Conservation (phyloP, 129 eudicot species). For the Scalesia atractyloides region DNA sequence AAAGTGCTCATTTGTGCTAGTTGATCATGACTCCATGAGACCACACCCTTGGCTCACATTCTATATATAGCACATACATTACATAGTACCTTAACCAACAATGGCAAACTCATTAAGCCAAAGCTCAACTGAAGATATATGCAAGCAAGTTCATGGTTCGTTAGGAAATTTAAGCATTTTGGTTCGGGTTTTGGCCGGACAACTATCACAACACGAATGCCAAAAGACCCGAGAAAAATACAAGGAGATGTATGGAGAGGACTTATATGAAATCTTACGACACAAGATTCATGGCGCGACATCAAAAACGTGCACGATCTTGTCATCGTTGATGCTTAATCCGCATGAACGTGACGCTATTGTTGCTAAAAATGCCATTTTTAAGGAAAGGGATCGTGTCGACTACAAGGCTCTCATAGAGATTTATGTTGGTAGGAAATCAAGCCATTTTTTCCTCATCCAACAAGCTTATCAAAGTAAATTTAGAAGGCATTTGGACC, state of each 20-base stretch:
- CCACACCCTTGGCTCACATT: conserved; percentile 38
- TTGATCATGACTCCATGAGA: conserved; percentile 31
- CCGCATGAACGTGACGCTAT: conserved; percentile 68
- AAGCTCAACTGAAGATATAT: conserved; percentile 43
- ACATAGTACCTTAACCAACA: conserved; percentile 23
- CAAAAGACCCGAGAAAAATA: conserved; percentile 50
- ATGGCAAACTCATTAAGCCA: conserved; percentile 38
- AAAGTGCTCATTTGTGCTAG: conserved; percentile 27
- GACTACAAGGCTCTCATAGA: conserved; percentile 66
- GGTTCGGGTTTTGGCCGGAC: conserved; percentile 26
- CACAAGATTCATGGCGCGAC: conserved; percentile 15
- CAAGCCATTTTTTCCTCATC: conserved; percentile 73
- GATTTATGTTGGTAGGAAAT: conserved; percentile 67
- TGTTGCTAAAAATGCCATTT: conserved; percentile 57
- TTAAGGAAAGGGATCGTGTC: conserved; percentile 26
- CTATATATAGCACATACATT: conserved; percentile 30
- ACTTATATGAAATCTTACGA: conserved; percentile 34
- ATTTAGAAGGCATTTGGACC: conserved; percentile 58
- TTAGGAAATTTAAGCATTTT: conserved; percentile 36
- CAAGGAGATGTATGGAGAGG: conserved; percentile 66
- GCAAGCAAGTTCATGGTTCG: conserved; percentile 58
- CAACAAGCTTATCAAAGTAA: conserved; percentile 69
- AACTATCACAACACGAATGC: conserved; percentile 38
- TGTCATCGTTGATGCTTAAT: conserved; percentile 53
- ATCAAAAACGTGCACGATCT: conserved; percentile 28